A percentile compares a stretch with the other conserved stretches of the same genome.
Conservation (phyloP, 805 yeast genomes). For the Kuraishia cidri region DNA sequence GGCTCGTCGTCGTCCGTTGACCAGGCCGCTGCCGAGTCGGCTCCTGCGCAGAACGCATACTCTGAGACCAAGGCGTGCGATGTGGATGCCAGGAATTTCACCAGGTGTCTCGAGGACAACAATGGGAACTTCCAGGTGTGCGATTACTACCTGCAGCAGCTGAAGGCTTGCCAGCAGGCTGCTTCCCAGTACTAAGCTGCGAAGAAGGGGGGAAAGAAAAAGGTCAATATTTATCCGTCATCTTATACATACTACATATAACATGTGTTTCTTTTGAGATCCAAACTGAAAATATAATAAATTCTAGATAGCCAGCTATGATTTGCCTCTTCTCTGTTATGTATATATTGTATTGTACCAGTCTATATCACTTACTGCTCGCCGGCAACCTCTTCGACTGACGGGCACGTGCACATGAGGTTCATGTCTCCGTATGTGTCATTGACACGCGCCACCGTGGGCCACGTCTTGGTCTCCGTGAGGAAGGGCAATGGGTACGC, state of each 20-base stretch:
- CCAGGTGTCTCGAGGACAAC: conserved; percentile 91
- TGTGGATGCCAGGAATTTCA: conserved; percentile 87
- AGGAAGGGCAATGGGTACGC: conserved; percentile 83
- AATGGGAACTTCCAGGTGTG: conserved; percentile 95
- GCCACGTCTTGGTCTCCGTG: conserved; percentile 83
- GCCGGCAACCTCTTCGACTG: conserved; percentile 63
- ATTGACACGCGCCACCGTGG: conserved; percentile 85
- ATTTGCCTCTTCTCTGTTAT: no score
- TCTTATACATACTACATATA: neutral
- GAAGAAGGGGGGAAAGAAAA: neutral
- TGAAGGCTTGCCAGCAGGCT: conserved; percentile 96
- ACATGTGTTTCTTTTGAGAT: no score
- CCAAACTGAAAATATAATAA: no score
- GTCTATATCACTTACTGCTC: no score
- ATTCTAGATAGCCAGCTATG: no score
- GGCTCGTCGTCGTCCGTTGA: conserved; percentile 51
- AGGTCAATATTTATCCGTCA: neutral
- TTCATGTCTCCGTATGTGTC: conserved; percentile 93
- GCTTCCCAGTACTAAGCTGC: conserved; percentile 59
- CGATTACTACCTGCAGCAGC: conserved; percentile 94
- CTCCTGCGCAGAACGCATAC: conserved; percentile 23
- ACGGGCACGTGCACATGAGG: conserved; percentile 88
- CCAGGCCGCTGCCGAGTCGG: conserved; percentile 30
- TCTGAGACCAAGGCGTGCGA: conserved; percentile 59
- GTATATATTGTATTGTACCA: no score